A percentile compares a stretch with the other conserved stretches of the same genome.
These are phyloP conservation scores for Ambrosiella cleistominuta DNA, from an alignment of 2,329 filamentous ascomycete genomes.

Conservation along the genomic window DNA sequence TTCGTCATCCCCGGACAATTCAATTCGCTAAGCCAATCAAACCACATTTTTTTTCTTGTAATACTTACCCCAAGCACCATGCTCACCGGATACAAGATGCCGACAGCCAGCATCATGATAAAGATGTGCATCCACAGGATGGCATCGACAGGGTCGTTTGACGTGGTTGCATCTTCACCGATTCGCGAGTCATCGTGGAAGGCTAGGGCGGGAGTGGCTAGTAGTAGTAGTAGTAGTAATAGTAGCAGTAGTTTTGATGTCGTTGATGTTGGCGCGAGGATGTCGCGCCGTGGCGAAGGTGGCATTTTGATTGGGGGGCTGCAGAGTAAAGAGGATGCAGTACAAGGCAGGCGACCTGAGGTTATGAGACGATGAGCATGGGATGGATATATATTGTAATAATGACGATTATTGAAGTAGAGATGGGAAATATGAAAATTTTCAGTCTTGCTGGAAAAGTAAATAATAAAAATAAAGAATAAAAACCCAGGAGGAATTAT, in stretches of 20 bases:
- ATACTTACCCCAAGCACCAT: slow-evolving; percentile 78
- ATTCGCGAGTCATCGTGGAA: slow-evolving; percentile 12
- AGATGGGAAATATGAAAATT: neutral
- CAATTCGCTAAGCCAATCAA: no score
- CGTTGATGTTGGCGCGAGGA: no score
- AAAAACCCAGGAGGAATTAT: no score
- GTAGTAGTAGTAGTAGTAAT: neutral
- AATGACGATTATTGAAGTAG: neutral
- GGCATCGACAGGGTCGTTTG: slow-evolving; percentile 33
- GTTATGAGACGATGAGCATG: neutral
- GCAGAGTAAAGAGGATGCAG: no score
- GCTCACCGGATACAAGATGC: slow-evolving; percentile 78
- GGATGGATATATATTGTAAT: neutral
- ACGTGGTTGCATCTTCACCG: slow-evolving; percentile 9
- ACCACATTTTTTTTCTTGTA: no score
- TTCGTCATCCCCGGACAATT: no score
- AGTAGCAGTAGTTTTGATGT: no score
- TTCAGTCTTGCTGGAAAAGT: no score
- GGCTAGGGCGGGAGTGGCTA: slow-evolving; percentile 1
- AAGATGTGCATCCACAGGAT: slow-evolving; percentile 91
- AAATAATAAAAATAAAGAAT: no score
- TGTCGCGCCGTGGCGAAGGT: no score
- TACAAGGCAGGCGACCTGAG: no score
- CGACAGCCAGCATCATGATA: slow-evolving; percentile 71
- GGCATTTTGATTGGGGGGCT: no score